These are phyloP conservation scores for Xylaria palmicola DNA, from an alignment of 495 filamentous ascomycete genomes.

Conservation along the genomic window DNA sequence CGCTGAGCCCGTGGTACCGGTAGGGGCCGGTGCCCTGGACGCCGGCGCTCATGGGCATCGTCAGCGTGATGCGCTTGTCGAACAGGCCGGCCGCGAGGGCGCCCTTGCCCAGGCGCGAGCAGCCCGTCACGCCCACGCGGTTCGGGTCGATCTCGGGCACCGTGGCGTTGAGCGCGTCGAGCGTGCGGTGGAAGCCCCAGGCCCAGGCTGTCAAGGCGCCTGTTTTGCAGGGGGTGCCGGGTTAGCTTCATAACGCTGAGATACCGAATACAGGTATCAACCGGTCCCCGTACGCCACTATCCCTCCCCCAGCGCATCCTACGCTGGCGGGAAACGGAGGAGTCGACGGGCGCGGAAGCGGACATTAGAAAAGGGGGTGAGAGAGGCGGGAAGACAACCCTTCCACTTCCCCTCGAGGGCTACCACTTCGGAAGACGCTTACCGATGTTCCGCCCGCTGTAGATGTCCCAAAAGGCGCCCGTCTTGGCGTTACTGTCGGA, in stretches of 20 bases:
- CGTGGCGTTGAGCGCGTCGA: constrained; percentile 50
- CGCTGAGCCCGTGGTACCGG: constrained; percentile 50
- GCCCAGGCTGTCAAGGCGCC: constrained; percentile 53
- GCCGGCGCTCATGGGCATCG: constrained; percentile 56
- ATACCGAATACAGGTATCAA: no score
- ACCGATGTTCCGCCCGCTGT: constrained; percentile 54
- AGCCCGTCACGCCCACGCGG: constrained; percentile 52
- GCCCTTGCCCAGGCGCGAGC: constrained; percentile 52
- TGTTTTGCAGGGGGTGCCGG: constrained; percentile 12
- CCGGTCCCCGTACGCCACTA: no score
- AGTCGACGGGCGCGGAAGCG: no score
- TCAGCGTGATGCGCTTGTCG: constrained; percentile 52
- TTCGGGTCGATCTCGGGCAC: constrained; percentile 49
- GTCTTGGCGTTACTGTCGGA: constrained; percentile 53
- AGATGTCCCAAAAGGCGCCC: constrained; percentile 52
- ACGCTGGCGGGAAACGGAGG: no score
- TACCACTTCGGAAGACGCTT: constrained; percentile 5
- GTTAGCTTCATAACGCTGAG: no score
- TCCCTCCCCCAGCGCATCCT: no score
- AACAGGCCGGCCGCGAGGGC: constrained; percentile 53
- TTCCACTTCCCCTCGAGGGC: neutral
- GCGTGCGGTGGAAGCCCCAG: constrained; percentile 54
- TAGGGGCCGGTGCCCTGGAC: constrained; percentile 54
- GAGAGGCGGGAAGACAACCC: neutral
- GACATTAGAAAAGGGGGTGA: no score